These are phyloP conservation scores for Yarrowia sp. DNA, from an alignment of 805 yeast species.

Conservation along the genomic window DNA sequence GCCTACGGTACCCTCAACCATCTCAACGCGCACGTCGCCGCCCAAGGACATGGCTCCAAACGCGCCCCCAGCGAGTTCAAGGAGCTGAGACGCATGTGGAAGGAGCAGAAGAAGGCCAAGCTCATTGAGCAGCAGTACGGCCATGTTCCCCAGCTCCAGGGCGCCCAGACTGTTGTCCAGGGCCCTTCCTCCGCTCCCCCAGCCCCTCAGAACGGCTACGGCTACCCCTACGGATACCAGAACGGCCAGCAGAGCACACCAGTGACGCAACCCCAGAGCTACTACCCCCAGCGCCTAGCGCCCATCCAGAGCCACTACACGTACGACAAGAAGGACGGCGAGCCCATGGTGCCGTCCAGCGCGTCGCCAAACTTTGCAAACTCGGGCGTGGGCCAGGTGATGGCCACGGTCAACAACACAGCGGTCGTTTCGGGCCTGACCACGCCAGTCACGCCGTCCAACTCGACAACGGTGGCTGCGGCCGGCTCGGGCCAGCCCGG, in stretches of 20 bases:
- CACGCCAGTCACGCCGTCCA: conserved; percentile 16
- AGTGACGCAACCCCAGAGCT: neutral
- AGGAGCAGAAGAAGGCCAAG: conserved; percentile 43
- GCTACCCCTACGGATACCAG: conserved; percentile 15
- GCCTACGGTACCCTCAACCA: conserved; percentile 62
- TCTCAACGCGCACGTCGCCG: conserved; percentile 53
- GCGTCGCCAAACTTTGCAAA: conserved; percentile 10
- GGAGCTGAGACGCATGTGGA: conserved; percentile 48
- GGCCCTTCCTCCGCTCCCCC: neutral
- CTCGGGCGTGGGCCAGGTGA: conserved; percentile 16
- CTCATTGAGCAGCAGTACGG: conserved; percentile 29
- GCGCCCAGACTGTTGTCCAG: neutral
- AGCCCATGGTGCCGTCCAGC: neutral
- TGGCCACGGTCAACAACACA: conserved; percentile 19
- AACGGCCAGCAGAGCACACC: conserved; percentile 11
- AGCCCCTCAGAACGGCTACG: neutral
- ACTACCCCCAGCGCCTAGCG: conserved; percentile 16
- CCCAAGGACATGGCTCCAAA: conserved; percentile 55
- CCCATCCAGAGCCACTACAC: conserved; percentile 24
- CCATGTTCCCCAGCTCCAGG: neutral
- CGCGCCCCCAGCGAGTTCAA: conserved; percentile 56
- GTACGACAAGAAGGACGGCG: conserved; percentile 24
- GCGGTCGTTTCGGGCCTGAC: conserved; percentile 14
- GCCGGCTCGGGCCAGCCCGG: neutral
- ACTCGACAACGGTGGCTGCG: neutral